These are phyloP conservation scores for Ceratocystis ficicola DNA, from an alignment of 2,329 filamentous ascomycete species.

Conservation along the genomic window DNA sequence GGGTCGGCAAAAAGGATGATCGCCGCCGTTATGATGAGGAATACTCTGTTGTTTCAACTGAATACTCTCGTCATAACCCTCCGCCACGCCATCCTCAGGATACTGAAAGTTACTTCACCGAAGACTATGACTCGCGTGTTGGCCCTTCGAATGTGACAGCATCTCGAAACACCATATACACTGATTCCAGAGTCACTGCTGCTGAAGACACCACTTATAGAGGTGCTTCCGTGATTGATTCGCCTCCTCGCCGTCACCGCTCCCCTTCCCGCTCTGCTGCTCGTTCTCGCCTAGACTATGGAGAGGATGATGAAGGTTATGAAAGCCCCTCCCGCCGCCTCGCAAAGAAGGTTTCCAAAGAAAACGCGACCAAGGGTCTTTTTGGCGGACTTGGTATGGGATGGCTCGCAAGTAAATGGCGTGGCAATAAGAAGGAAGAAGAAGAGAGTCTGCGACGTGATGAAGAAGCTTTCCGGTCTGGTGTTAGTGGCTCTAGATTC, in stretches of 20 bases:
- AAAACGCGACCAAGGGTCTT: conserved; percentile 42
- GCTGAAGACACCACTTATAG: conserved; percentile 17
- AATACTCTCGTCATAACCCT: conserved; percentile 36
- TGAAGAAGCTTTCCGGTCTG: conserved; percentile 45
- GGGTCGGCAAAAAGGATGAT: conserved; percentile 34
- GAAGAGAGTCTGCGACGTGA: conserved; percentile 34
- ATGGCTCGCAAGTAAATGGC: conserved; percentile 55
- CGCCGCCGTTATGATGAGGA: conserved; percentile 45
- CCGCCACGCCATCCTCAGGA: conserved; percentile 31
- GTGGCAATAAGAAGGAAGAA: conserved; percentile 41
- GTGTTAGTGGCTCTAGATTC: conserved; percentile 50
- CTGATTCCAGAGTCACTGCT: conserved; percentile 18
- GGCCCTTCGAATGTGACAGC: conserved; percentile 17
- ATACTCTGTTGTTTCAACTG: conserved; percentile 50
- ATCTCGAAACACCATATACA: conserved; percentile 20
- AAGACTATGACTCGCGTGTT: conserved; percentile 46
- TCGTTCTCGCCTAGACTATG: conserved; percentile 31
- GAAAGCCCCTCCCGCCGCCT: conserved; percentile 48
- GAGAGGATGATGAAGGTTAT: conserved; percentile 22
- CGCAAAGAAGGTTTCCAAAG: conserved; percentile 16
- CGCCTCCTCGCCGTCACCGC: conserved; percentile 16
- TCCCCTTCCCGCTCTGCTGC: conserved; percentile 26
- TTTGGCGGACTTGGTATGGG: conserved; percentile 54
- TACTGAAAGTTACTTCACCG: conserved; percentile 41
- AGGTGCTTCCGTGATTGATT: conserved; percentile 13